Evolutionary conservation across 2,329 filamentous ascomycete species (phyloP).

Genomic region (Amesomyces nigricolor): DNA sequence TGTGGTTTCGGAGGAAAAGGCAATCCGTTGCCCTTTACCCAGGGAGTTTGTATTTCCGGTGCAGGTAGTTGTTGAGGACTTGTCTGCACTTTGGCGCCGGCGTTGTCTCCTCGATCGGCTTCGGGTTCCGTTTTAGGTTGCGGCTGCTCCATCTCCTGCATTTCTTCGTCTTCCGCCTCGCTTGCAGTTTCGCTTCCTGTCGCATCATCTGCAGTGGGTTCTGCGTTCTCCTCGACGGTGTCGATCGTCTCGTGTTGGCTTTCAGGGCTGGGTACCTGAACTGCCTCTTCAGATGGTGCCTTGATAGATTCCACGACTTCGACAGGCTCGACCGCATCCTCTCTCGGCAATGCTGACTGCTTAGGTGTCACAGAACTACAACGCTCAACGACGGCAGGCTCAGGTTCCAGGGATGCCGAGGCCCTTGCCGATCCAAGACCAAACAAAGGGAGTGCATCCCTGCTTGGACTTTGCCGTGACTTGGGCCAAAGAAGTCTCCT

Average conservation of each 20-base stretch:
- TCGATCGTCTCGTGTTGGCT: neutral
- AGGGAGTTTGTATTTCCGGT: constrained; percentile 12
- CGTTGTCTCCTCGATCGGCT: neutral
- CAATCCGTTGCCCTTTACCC: neutral
- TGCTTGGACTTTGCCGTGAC: neutral
- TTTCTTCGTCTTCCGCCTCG: constrained; percentile 4
- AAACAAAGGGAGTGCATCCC: neutral
- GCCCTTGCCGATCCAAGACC: neutral
- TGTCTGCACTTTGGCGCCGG: neutral
- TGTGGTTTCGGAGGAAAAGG: neutral
- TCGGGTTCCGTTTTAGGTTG: neutral
- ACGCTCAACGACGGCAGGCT: neutral
- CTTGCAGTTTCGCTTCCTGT: neutral
- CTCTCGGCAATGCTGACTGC: neutral
- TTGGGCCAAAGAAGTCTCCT: constrained; percentile 25
- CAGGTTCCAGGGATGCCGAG: neutral
- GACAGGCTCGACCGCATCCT: neutral
- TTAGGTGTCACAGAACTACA: neutral
- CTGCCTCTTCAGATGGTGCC: neutral
- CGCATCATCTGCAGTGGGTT: neutral
- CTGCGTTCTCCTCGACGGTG: neutral
- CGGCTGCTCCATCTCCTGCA: neutral
- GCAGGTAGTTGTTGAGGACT: neutral
- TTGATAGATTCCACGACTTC: neutral
- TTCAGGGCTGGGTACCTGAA: neutral